Base-by-base conservation (phyloP, 2,329 filamentous ascomycete genomes). In the Exophiala calicioides region DNA sequence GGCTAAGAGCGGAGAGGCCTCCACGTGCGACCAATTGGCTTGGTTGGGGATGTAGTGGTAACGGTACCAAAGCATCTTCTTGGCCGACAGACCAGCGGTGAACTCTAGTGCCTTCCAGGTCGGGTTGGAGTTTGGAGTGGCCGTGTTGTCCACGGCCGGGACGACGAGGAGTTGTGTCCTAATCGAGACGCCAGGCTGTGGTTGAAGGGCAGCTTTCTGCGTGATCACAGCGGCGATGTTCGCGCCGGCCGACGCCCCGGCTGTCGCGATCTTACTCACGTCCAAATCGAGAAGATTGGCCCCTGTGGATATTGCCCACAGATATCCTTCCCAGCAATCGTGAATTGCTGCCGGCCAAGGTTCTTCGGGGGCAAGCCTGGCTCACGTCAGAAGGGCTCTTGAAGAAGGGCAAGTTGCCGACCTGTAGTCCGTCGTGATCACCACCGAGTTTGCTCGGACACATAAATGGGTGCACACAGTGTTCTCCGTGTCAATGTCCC, bases 11-110 rank as follows among this genome's bases (percentile, higher is more conserved):
- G 77, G 76, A 35, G 75, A 80, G 0, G 79, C 76, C 58, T 81
- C 77, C 0, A 75, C 73, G 24, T 78, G 65, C 2, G 59, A 56
- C 70, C 76, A 73, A 42, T 73, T 69, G 2, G 57, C 58, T 18
- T 66, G 45, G 31, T 75, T 64, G 0, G 78, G 77, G 2, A 82
- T 68, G 61, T 81, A 82, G 59, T 79, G 75, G 13, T 70, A 59
- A n/a, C 79, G 68, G 57, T 79, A 82, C 79, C 79, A 82, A 37
- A 78, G 59, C 79, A 82, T 82, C 61, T 81, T 81, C 3, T 65
- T 65, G 0, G 77, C 76, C 0, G 78, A 74, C 1, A 81, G 67
- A 0, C 77, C 75, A 1, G 77, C 72, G 0, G 72, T 70, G 56
- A 73, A 66, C 55, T 79, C 67, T 57, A 77, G 78, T 33, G 72